Conservation (phyloP, 306 rosid species). For the Alnus glutinosa region DNA sequence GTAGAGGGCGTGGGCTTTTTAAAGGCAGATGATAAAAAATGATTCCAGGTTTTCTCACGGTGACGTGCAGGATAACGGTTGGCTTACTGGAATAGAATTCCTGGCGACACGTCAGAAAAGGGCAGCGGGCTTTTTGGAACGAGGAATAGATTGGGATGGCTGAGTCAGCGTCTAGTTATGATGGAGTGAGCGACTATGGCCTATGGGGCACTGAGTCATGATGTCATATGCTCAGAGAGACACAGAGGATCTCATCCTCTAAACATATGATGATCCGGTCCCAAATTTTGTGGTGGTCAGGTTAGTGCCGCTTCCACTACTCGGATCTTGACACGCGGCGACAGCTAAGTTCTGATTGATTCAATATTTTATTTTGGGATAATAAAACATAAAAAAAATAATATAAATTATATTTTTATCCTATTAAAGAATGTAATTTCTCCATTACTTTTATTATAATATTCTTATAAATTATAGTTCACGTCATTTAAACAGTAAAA, state of each 20-base stretch:
- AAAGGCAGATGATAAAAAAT: not conserved
- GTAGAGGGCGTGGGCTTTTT: conserved; percentile 4
- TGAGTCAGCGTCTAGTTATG: conserved; percentile 13
- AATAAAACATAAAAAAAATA: too few species aligned
- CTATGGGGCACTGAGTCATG: not conserved
- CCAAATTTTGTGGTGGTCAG: conserved; percentile 5
- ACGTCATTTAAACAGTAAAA: too few species aligned
- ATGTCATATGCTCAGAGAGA: not conserved
- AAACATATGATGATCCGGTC: not conserved
- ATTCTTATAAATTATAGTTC: too few species aligned
- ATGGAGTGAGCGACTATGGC: not conserved
- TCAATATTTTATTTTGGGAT: too few species aligned
- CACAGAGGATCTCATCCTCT: not conserved
- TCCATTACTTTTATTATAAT: too few species aligned
- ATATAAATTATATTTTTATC: too few species aligned
- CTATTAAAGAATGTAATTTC: too few species aligned
- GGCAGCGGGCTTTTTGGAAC: not conserved
- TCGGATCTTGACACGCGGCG: conserved; percentile 11
- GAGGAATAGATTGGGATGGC: not conserved
- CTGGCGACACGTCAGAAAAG: conserved; percentile 37
- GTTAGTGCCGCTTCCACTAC: not conserved
- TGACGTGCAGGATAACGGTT: conserved; percentile 34
- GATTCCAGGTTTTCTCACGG: not conserved
- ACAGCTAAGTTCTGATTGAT: not conserved
- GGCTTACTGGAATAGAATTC: conserved; percentile 16